A percentile compares a stretch with the other conserved stretches of the same genome.
phyloP scores from a whole-genome alignment of 148 eudicot species.

The Rheum nobile region DNA sequence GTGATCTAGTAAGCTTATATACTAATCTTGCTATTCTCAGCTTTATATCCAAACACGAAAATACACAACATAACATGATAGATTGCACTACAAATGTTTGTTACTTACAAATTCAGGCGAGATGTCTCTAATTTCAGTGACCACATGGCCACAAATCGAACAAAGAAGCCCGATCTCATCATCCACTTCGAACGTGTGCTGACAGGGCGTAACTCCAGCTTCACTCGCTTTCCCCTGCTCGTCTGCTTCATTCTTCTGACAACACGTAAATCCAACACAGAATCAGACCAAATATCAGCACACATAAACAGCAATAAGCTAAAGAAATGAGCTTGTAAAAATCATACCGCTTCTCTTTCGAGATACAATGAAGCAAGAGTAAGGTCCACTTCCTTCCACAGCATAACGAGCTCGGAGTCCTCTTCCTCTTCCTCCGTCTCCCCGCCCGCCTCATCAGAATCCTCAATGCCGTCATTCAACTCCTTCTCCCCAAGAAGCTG shows the following conservation, averaged over 20 bases:
- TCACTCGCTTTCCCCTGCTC: constrained; percentile 18
- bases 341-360: constrained; percentile 44
- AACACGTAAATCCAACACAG: constrained; percentile 10
- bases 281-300: no score
- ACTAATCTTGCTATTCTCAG: no score
- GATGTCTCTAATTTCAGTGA: constrained; percentile 79
- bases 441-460: constrained; percentile 14
- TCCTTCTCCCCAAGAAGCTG: constrained; percentile 36
- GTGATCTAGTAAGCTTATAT: no score
- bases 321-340: background rate
- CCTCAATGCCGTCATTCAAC: constrained; percentile 29
- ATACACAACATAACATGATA: background rate
- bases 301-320: background rate
- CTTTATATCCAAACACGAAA: no score
- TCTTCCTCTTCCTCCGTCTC: constrained; percentile 27
- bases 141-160: constrained; percentile 58
- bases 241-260: constrained; percentile 9
- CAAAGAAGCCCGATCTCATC: constrained; percentile 86
- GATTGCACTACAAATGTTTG: background rate
- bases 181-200: constrained; percentile 63
- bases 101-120: constrained; percentile 74
- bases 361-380: constrained; percentile 63
- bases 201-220: constrained; percentile 27
- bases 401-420: constrained; percentile 59
- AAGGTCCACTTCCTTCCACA: constrained; percentile 87